Evolutionary conservation across 2,329 filamentous ascomycete species (phyloP), one percentile per base, ranked within the genome.

Genomic region (Phaeosphaeria sp.): DNA sequence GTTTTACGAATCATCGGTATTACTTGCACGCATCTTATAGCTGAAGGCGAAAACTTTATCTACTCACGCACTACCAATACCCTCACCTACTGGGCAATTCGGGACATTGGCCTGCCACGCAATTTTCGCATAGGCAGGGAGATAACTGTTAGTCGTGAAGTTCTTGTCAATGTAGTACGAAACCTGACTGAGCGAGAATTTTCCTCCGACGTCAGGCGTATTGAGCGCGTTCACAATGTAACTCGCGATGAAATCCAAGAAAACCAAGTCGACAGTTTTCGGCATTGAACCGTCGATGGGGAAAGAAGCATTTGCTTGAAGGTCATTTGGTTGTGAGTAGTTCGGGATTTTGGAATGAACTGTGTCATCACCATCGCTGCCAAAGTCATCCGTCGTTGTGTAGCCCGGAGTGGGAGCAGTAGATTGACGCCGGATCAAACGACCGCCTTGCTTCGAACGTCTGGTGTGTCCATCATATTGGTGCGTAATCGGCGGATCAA

Each of bases 331-430:
- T 44, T 83, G 77, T 0, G 65, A 46, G 72, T 82, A 84, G 54
- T 76, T 67, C 1, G 83, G 79, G 44, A 86, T 83, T 7, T 55
- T 51, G 3, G 77, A 74, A 71, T 87, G 85, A 6, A 78, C 65
- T 0, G 85, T 87, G 59, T 87, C 85, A 64, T 87, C 85, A 17
- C 84, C 83, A 62, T 80, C 84, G 2, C 72, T 78, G 50, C 85
- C 85, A 63, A 85, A 87, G 66, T 86, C 85, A 60, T 87, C 85
- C 2, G 68, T 79, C 0, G 85, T 87, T 2, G 78, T 81, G 69
- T 86, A 86, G 2, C 84, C 85, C 0, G 83, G 78, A 0, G 78
- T 78, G 7, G 80, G 65, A 6, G 69, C 59, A 7, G 70, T 73
- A 27, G 77, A 74, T 54, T 83, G 79, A 41, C 85, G 83, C n/a